Conservation (phyloP, 148 eudicot genomes). For the Beta vulgaris region DNA sequence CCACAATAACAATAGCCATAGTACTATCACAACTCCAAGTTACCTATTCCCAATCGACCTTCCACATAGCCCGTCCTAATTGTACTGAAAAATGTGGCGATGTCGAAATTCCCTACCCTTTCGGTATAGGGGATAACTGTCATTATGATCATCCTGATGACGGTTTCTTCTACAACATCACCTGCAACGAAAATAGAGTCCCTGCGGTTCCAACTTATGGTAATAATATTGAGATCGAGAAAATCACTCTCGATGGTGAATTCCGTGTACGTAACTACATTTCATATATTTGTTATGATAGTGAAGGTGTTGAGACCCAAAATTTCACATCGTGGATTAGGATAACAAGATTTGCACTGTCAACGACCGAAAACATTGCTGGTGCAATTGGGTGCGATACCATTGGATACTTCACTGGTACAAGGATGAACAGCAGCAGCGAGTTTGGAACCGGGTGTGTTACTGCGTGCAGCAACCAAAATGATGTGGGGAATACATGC, state of each 20-base stretch:
- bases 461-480: not conserved
- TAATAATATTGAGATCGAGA: not conserved
- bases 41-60: no score
- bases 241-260: not conserved
- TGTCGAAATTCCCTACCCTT: slow-evolving; percentile 5
- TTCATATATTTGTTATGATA: slow-evolving; percentile 3
- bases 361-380: slow-evolving; percentile 5
- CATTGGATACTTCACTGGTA: slow-evolving; percentile 5
- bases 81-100: slow-evolving; percentile 9
- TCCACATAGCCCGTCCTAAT: not conserved
- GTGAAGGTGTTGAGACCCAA: not conserved
- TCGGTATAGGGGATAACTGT: slow-evolving; percentile 3
- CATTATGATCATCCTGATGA: not conserved
- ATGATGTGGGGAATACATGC: not conserved
- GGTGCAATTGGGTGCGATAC: slow-evolving; percentile 24
- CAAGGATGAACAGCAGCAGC: not conserved
- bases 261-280: not conserved
- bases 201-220: not conserved
- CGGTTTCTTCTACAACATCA: not conserved
- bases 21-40: no score
- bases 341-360: not conserved
- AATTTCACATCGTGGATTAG: not conserved
- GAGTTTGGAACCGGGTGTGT: slow-evolving; percentile 12
- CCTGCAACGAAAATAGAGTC: not conserved
- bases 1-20: no score